A percentile compares a stretch with the other conserved stretches of the same genome.
Conservation (phyloP, 2,329 filamentous ascomycete genomes). For the Colletotrichum sp. region DNA sequence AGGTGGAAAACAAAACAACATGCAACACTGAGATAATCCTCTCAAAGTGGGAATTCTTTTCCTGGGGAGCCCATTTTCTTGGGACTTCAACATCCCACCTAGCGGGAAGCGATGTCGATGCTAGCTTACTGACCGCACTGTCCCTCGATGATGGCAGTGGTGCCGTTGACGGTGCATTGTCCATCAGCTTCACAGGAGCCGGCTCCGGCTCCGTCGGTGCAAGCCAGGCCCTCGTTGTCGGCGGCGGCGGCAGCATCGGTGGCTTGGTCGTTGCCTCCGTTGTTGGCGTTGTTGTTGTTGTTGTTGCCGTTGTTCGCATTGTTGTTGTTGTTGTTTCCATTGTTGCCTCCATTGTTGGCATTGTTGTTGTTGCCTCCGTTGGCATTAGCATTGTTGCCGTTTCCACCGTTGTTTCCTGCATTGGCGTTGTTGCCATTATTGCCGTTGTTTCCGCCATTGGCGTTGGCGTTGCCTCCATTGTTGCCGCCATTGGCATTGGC, state of each 20-base stretch:
- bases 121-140: constrained; percentile 3
- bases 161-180: constrained; percentile 12
- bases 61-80: not conserved
- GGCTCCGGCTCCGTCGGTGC: constrained; percentile 7
- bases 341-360: not conserved
- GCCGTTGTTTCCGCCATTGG: not conserved
- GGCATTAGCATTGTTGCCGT: not conserved
- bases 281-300: not conserved
- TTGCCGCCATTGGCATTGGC: not conserved
- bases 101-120: not conserved
- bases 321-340: not conserved
- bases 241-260: not conserved
- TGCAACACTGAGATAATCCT: not conserved
- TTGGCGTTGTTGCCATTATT: not conserved
- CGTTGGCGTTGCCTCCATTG: not conserved
- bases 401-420: not conserved
- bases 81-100: not conserved
- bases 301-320: not conserved
- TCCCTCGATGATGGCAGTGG: not conserved
- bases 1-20: not conserved
- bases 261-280: not conserved
- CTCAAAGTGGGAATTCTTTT: not conserved
- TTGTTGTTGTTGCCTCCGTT: not conserved
- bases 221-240: constrained; percentile 10
- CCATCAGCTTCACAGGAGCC: constrained; percentile 5